phyloP scores from a whole-genome alignment of 208 protist genomes.

The Leishmania lainsoni region DNA sequence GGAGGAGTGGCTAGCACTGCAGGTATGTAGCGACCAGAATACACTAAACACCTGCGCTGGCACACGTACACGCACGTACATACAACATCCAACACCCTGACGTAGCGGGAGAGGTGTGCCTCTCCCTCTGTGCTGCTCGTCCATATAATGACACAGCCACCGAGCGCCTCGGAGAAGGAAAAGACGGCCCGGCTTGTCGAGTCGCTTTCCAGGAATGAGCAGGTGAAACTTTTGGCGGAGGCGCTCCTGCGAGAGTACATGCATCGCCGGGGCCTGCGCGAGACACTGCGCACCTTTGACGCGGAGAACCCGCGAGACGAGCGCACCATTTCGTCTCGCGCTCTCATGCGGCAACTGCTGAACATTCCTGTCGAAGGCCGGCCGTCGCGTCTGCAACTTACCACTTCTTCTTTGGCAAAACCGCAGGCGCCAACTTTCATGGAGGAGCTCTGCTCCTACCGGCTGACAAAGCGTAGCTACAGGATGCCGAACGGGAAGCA shows the following conservation, averaged over 20 bases:
- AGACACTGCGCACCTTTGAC: conserved; percentile 75
- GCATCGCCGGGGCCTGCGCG: conserved; percentile 70
- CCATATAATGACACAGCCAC: conserved; percentile 8
- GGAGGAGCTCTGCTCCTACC: conserved; percentile 83
- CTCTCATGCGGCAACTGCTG: conserved; percentile 76
- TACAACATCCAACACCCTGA: background rate
- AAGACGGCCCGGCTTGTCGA: conserved; percentile 35
- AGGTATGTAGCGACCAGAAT: background rate
- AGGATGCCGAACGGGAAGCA: background rate
- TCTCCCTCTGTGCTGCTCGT: background rate
- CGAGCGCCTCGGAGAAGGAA: conserved; percentile 27
- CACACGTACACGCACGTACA: background rate
- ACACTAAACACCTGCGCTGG: background rate
- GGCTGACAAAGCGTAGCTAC: conserved; percentile 60
- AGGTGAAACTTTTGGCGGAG: conserved; percentile 75
- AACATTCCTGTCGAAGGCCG: conserved; percentile 67
- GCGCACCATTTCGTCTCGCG: conserved; percentile 72
- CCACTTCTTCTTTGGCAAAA: conserved; percentile 23
- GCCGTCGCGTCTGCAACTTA: conserved; percentile 42
- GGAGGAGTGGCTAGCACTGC: background rate
- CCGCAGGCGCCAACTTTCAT: conserved; percentile 62
- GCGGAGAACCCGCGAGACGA: conserved; percentile 68
- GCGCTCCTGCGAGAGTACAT: conserved; percentile 90
- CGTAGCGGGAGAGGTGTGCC: background rate
- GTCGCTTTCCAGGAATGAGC: conserved; percentile 42